These are phyloP conservation scores for Psilocybe cyanescens DNA, from an alignment of 768 basidiomycete species.

Conservation along the genomic window DNA sequence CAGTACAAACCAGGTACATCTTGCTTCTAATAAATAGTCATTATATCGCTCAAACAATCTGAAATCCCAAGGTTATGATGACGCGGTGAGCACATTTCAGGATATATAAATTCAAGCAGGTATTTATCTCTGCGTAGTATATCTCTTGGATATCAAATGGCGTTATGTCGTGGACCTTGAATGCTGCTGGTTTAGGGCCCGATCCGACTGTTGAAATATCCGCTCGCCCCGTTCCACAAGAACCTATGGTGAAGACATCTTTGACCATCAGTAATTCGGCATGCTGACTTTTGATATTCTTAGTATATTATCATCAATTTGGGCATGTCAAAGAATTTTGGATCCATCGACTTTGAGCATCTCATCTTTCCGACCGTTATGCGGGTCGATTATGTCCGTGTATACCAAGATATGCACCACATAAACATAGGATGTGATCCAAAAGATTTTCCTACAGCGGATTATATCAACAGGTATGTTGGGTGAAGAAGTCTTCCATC, in stretches of 20 bases:
- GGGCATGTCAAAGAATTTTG: conserved; percentile 84
- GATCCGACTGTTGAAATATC: conserved; percentile 65
- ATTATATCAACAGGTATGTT: conserved; percentile 68
- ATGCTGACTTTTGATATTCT: background rate
- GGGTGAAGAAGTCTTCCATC: background rate
- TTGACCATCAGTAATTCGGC: conserved; percentile 1
- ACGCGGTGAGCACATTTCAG: conserved; percentile 47
- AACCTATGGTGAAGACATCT: conserved; percentile 75
- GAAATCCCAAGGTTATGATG: conserved; percentile 55
- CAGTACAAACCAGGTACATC: conserved; percentile 47
- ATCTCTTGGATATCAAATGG: conserved; percentile 84
- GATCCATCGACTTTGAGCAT: conserved; percentile 65
- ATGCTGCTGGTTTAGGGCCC: conserved; percentile 68
- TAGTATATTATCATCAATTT: conserved; percentile 85
- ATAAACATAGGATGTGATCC: conserved; percentile 79
- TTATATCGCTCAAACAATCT: background rate
- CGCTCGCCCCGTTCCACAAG: conserved; percentile 71
- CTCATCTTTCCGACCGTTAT: conserved; percentile 67
- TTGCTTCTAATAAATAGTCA: background rate
- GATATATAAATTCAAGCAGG: background rate
- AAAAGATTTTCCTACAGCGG: conserved; percentile 61
- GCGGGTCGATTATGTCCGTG: conserved; percentile 57
- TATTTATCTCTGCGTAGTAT: conserved; percentile 48
- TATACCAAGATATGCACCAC: conserved; percentile 66
- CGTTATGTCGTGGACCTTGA: conserved; percentile 74